Base-by-base conservation (phyloP, 257 asterid genomes). In the Agastache rugosa region DNA sequence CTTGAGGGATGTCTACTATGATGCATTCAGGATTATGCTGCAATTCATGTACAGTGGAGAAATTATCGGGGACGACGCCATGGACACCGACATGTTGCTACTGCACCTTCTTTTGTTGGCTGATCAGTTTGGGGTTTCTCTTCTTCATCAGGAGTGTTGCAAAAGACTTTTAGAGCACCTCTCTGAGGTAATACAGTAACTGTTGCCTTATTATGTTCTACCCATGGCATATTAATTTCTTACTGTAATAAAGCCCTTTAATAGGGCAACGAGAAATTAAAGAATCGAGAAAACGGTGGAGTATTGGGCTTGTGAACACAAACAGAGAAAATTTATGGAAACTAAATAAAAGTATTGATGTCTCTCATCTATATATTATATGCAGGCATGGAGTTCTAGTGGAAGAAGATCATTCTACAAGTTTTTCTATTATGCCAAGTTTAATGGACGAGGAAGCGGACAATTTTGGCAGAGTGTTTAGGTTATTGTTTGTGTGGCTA, bases 131-230 rank as follows among this genome's bases (percentile, higher is more conserved):
- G 99, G 97, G 65, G 92, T 95, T 63, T 84, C 89, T 48, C 93
- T 87, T 77, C 99, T 95, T 85, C 98, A 90, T 74, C 99, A 90
- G 81, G 99, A 95, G 68, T 95, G 97, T 77, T 95, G 99, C 87
- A 95, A 92, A 85, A 82, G 84, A 72, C 87, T 95, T 72, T 74
- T 95, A 50, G 99, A 95, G 81, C 86, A 87, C 79, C 87, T 95
- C 4, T 84, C 94, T 51, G 99, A 95, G 99, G 99, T 95, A 92
- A 75, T 69, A 50, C 27, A 14, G 55, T 71, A 41, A 29, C 48
- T 34, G 6, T 62, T 25, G 37, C 74, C 76, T 68, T 71, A 37
- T 64, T 62, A 48, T 2, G 17, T 16, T 58, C 44, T 75, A 27
- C 67, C 11, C 51, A 20, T 47, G 10, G 17, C 72, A 17, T 82